Evolutionary conservation across 108 stramenopile species (phyloP).

Genomic region (Nannochloropsis gaditana): DNA sequence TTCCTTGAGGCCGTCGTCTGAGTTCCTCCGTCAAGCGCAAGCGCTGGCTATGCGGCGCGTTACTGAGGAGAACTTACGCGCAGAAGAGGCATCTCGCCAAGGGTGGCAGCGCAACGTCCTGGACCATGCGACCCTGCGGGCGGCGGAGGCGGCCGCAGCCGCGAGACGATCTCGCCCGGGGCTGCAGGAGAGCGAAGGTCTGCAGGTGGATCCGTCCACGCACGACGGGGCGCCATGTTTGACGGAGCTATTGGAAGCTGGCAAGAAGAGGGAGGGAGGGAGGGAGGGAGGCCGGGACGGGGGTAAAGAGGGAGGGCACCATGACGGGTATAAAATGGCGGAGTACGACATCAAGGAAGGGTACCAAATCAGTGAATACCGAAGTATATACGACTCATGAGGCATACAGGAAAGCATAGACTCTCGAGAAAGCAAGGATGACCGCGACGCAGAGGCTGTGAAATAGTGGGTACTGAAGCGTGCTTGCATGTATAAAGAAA

Average conservation of each 20-base stretch:
- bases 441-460: no score
- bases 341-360: neutral
- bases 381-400: neutral
- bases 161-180: neutral
- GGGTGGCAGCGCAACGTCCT: neutral
- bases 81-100: neutral
- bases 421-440: no score
- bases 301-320: neutral
- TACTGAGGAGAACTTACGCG: neutral
- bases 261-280: neutral
- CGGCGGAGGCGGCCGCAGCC: conserved; percentile 2
- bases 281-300: neutral
- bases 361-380: neutral
- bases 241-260: neutral
- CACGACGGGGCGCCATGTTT: neutral
- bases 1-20: neutral
- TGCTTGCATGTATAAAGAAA: no score
- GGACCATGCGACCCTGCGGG: conserved; percentile 8
- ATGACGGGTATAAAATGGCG: neutral
- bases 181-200: neutral
- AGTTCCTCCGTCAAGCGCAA: neutral
- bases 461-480: no score
- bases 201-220: neutral
- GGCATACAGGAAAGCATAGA: neutral
- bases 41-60: neutral